Evolutionary conservation across 371 early-diverging fungal species (phyloP).

Genomic region (Syncephalastrum contaminatum): DNA sequence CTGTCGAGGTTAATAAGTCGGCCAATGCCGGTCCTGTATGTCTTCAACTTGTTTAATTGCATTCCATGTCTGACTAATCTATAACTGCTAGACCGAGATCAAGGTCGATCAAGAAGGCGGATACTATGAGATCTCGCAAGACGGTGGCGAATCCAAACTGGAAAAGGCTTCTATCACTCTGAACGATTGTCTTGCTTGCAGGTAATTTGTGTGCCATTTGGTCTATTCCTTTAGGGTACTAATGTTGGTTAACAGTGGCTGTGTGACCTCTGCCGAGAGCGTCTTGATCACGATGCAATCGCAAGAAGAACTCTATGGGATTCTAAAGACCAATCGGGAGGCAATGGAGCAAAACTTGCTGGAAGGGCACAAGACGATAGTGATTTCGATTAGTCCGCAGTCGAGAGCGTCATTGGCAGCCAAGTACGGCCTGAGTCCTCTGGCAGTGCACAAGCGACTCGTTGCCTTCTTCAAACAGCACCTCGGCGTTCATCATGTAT

Average conservation of each 20-base stretch:
- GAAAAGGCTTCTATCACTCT: constrained; percentile 86
- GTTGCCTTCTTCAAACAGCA: constrained; percentile 62
- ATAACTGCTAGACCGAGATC: constrained; percentile 54
- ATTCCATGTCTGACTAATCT: constrained; percentile 14
- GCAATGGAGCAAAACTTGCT: constrained; percentile 45
- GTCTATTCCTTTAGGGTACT: constrained; percentile 1
- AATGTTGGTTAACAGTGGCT: constrained; percentile 64
- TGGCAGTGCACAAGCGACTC: constrained; percentile 61
- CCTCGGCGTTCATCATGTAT: constrained; percentile 82
- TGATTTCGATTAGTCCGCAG: constrained; percentile 90
- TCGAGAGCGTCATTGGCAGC: constrained; percentile 87
- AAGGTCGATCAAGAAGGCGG: constrained; percentile 64
- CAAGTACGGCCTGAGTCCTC: constrained; percentile 69
- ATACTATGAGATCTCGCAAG: constrained; percentile 85
- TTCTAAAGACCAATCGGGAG: constrained; percentile 65
- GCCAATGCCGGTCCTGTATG: constrained; percentile 45
- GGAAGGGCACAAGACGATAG: constrained; percentile 55
- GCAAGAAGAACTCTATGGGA: constrained; percentile 79
- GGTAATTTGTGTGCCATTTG: constrained; percentile 46
- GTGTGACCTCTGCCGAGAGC: constrained; percentile 96
- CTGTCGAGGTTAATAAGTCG: constrained; percentile 77
- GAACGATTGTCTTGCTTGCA: constrained; percentile 98
- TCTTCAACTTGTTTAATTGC: constrained; percentile 2
- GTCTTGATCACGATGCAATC: constrained; percentile 90
- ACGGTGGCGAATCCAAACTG: constrained; percentile 77